Evolutionary conservation across 1,139 yeast genomes (phyloP).

Genomic region (Sugiyamaella castrensis): DNA sequence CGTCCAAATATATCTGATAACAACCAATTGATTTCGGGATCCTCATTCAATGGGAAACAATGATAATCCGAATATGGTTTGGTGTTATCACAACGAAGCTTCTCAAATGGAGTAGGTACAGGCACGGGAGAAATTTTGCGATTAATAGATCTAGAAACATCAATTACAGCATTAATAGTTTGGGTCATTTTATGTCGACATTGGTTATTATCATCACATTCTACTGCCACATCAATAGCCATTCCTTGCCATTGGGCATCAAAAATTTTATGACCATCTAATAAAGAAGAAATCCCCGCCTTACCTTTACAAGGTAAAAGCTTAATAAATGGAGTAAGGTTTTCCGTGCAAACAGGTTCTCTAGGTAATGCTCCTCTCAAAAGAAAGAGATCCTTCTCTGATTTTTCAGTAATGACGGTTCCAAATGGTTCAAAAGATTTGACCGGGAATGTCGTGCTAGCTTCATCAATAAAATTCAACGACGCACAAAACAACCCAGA

Average conservation of each 20-base stretch:
- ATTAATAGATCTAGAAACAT: constrained; percentile 64
- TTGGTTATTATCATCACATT: constrained; percentile 33
- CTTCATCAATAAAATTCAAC: constrained; percentile 76
- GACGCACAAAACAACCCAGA: constrained; percentile 97
- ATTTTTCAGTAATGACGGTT: background rate
- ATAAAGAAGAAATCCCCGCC: constrained; percentile 78
- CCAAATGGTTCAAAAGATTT: constrained; percentile 43
- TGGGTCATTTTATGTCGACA: constrained; percentile 64
- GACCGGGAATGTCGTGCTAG: constrained; percentile 73
- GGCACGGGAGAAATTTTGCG: constrained; percentile 72
- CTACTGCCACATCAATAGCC: constrained; percentile 79
- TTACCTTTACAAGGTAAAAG: constrained; percentile 90
- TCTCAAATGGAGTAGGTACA: constrained; percentile 65
- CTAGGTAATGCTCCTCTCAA: constrained; percentile 87
- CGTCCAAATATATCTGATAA: constrained; percentile 70
- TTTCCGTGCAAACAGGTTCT: constrained; percentile 97
- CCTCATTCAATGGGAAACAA: constrained; percentile 74
- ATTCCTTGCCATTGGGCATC: constrained; percentile 94
- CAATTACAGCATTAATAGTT: constrained; percentile 69
- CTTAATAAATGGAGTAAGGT: constrained; percentile 88
- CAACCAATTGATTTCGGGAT: constrained; percentile 49
- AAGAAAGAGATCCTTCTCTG: constrained; percentile 43
- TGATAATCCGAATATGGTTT: constrained; percentile 60
- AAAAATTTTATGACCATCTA: constrained; percentile 95
- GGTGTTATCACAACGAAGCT: constrained; percentile 65